phyloP scores from a whole-genome alignment of 1,284 basidiomycete genomes.

The Inonotus obliquus region DNA sequence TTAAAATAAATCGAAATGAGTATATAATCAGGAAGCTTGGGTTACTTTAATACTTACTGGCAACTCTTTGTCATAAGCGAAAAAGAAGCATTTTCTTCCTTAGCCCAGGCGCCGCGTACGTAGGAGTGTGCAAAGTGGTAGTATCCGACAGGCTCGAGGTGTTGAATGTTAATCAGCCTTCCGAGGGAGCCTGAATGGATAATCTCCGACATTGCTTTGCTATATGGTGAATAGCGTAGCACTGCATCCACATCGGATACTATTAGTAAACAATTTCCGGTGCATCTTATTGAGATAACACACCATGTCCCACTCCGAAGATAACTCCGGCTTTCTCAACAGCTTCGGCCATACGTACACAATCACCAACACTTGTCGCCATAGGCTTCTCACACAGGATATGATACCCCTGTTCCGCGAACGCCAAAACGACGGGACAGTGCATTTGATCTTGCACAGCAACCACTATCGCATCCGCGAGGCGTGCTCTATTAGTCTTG shows the following conservation, averaged over 20 bases:
- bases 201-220: constrained; percentile 60
- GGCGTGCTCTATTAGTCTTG: constrained; percentile 52
- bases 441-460: constrained; percentile 78
- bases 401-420: constrained; percentile 77
- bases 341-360: constrained; percentile 68
- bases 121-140: constrained; percentile 85
- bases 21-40: not conserved
- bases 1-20: not conserved
- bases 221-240: constrained; percentile 82
- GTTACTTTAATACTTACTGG: constrained; percentile 47
- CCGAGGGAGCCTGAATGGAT: constrained; percentile 70
- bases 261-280: not conserved
- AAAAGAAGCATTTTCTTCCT: constrained; percentile 67
- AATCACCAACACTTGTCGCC: constrained; percentile 71
- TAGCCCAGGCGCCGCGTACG: constrained; percentile 78
- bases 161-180: constrained; percentile 72
- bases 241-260: constrained; percentile 40
- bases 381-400: constrained; percentile 90
- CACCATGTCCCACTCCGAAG: constrained; percentile 85
- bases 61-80: constrained; percentile 85
- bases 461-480: constrained; percentile 78
- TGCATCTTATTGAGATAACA: constrained; percentile 18
- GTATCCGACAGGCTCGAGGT: constrained; percentile 74
- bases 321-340: constrained; percentile 64
- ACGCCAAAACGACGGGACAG: constrained; percentile 64